phyloP scores from a whole-genome alignment of 192 early-diverging fungal species.

The Coemansia sp. region DNA sequence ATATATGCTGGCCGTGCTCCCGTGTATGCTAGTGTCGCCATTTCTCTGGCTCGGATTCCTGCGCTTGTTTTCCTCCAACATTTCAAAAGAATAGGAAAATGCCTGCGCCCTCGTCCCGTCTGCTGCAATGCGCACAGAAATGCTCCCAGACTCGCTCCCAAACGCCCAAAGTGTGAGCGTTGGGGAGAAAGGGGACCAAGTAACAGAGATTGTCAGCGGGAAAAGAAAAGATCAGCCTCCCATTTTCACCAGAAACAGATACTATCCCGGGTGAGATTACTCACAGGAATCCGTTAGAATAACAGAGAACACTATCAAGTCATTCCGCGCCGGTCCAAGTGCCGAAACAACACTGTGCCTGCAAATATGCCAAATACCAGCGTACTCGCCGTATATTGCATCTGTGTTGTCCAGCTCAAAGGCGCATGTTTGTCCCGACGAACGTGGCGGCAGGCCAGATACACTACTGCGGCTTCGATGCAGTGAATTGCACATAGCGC shows the following conservation, averaged over 20 bases:
- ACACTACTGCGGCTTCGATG: slow-evolving; percentile 2
- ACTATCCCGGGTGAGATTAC: neutral
- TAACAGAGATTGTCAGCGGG: neutral
- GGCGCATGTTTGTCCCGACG: neutral
- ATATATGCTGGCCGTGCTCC: neutral
- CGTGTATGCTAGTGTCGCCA: neutral
- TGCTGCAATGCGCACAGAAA: slow-evolving; percentile 25
- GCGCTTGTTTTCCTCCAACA: slow-evolving; percentile 2
- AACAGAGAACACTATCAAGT: neutral
- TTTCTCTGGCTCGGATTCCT: slow-evolving; percentile 5
- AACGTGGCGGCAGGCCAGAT: slow-evolving; percentile 1
- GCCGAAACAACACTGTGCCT: neutral
- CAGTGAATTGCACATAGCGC: neutral
- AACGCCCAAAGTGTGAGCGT: slow-evolving; percentile 5
- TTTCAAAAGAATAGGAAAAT: neutral
- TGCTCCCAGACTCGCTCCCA: slow-evolving; percentile 10
- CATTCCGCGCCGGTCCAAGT: neutral
- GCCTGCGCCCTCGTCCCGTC: neutral
- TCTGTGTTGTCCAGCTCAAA: neutral
- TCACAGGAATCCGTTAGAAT: neutral
- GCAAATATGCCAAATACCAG: slow-evolving; percentile 14
- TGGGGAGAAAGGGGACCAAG: slow-evolving; percentile 10
- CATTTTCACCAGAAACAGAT: neutral
- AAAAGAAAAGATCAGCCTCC: neutral
- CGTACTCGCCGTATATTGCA: slow-evolving; percentile 5